Evolutionary conservation across 2,329 filamentous ascomycete genomes (phyloP), one percentile per base, ranked within the genome.

Genomic region (Paracorniculantispora psalliotae): DNA sequence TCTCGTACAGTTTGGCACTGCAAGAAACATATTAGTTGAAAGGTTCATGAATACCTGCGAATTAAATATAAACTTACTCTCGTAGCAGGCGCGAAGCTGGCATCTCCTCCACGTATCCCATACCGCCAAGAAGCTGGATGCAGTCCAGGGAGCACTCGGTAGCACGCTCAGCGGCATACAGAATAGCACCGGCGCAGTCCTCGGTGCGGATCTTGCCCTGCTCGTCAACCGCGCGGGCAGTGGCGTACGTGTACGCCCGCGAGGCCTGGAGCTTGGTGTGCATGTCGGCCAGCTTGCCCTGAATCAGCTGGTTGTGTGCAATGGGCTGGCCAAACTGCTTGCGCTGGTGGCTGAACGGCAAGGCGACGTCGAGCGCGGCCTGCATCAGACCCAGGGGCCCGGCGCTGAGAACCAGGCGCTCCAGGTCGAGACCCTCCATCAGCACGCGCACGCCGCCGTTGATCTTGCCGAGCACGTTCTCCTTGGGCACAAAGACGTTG

Each of bases 81-180:
- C 94, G 77, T 66, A 97, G 75, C 64, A 97, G 81, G 63, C 93
- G 81, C 23, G 92, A 96, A 0, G 91, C 92, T 0, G 91, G 88
- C 77, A 97, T 91, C 76, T 99, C 94, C 73, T 97, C 96, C 66
- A 96, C 85, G 70, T 97, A 97, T 3, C 93, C 93, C 85, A 93
- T 97, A 0, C 93, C 94, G 19, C 94, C 94, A 69, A 99, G 83
- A 61, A 96, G 81, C 75, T 99, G 94, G 61, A 97, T 90, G 48
- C 89, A 90, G 74, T 97, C 92, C 30, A 96, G 81, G 0, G 91
- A 83, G 61, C 87, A 90, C 75, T 97, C 91, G 0, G 90, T 96
- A 12, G 92, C 93, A 35, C 92, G 78, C 77, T 97, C 93, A 0
- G 92, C 92, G 1, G 93, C 92, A 73, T 96, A 97, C 64, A 97